A percentile compares a stretch with the other conserved stretches of the same genome.
phyloP scores from a whole-genome alignment of 2,329 filamentous ascomycete species.

The Zymoseptoria passerinii region DNA sequence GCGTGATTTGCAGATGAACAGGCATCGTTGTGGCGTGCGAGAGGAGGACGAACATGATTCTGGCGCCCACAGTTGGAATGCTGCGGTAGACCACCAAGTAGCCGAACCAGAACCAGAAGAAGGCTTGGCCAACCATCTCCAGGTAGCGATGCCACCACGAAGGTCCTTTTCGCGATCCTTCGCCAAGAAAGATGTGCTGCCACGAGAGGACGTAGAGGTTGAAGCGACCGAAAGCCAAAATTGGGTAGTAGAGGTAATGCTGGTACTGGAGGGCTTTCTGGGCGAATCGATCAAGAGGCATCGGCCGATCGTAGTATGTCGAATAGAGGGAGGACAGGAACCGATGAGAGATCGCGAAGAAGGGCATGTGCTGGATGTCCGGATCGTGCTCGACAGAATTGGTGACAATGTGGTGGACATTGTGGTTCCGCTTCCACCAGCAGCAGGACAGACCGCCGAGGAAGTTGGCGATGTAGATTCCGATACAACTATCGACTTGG shows the following conservation, averaged over 20 bases:
- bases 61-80: conserved; percentile 50
- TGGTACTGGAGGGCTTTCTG: conserved; percentile 54
- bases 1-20: conserved; percentile 63
- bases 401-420: conserved; percentile 93
- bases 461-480: conserved; percentile 84
- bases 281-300: conserved; percentile 54
- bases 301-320: conserved; percentile 57
- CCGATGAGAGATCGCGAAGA: conserved; percentile 58
- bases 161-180: conserved; percentile 49
- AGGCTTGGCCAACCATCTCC: conserved; percentile 54
- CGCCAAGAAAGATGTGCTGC: conserved; percentile 52
- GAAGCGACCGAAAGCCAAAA: conserved; percentile 59
- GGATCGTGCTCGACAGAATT: conserved; percentile 94
- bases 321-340: conserved; percentile 58
- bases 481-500: conserved; percentile 71
- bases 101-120: conserved; percentile 62
- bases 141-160: conserved; percentile 61
- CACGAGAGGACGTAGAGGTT: conserved; percentile 63
- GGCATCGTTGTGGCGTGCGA: conserved; percentile 59
- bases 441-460: conserved; percentile 81
- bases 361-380: conserved; percentile 70
- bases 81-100: conserved; percentile 55
- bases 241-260: conserved; percentile 59
- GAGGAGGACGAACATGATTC: conserved; percentile 55
- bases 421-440: conserved; percentile 97